A percentile compares a stretch with the other conserved stretches of the same genome.
These are phyloP conservation scores for Fusarium falciforme DNA, from an alignment of 2,329 filamentous ascomycete genomes.

Conservation along the genomic window DNA sequence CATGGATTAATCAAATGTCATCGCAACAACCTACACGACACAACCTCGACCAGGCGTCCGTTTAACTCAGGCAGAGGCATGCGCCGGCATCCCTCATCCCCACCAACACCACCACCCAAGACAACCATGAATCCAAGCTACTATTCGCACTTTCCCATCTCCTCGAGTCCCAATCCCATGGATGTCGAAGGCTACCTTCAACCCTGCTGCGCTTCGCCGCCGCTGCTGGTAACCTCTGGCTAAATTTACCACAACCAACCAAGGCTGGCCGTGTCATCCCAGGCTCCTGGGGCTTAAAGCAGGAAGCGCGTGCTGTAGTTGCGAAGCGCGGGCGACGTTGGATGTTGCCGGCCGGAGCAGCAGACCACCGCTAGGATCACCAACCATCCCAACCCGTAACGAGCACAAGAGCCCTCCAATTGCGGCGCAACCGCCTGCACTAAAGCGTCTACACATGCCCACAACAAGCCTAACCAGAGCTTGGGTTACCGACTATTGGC, in stretches of 20 bases:
- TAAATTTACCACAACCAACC: slow-evolving; percentile 26
- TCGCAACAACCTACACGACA: neutral
- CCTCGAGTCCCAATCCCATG: slow-evolving; percentile 10
- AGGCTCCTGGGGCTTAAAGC: slow-evolving; percentile 9
- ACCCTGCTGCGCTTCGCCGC: slow-evolving; percentile 21
- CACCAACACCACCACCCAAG: slow-evolving; percentile 11
- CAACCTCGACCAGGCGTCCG: neutral
- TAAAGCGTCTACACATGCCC: slow-evolving; percentile 11
- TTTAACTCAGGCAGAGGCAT: slow-evolving; percentile 5
- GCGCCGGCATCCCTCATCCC: neutral
- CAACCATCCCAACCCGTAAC: slow-evolving; percentile 21
- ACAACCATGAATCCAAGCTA: slow-evolving; percentile 6
- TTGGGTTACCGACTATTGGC: slow-evolving; percentile 22
- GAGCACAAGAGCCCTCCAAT: slow-evolving; percentile 11
- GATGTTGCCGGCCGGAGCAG: slow-evolving; percentile 38
- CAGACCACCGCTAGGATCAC: slow-evolving; percentile 26
- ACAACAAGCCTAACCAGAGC: slow-evolving; percentile 29
- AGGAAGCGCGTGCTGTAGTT: slow-evolving; percentile 1
- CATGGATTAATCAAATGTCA: neutral
- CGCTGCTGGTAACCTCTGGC: slow-evolving; percentile 22
- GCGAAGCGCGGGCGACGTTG: slow-evolving; percentile 31
- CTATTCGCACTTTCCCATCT: slow-evolving; percentile 9
- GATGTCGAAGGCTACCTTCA: slow-evolving; percentile 2
- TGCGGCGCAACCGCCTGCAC: slow-evolving; percentile 12
- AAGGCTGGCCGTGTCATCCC: slow-evolving; percentile 11